Evolutionary conservation across 2,329 filamentous ascomycete genomes (phyloP).

Genomic region (Penicillium janthinellum): DNA sequence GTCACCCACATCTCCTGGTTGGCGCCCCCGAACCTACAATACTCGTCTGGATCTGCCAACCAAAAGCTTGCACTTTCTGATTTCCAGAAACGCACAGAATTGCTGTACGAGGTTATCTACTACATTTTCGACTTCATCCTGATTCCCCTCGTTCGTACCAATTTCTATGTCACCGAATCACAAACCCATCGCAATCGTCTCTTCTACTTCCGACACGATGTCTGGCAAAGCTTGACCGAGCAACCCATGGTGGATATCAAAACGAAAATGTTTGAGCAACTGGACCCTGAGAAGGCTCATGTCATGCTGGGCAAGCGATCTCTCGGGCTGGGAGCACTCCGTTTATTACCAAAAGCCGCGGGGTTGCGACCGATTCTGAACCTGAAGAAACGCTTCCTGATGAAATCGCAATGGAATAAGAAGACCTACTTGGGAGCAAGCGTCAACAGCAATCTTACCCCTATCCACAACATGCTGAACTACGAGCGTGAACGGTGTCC

Average conservation of each 20-base stretch:
- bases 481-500: conserved; percentile 69
- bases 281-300: conserved; percentile 61
- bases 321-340: conserved; percentile 76
- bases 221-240: conserved; percentile 78
- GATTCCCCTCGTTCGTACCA: conserved; percentile 80
- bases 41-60: conserved; percentile 20
- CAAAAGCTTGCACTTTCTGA: conserved; percentile 70
- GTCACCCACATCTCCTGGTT: conserved; percentile 74
- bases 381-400: conserved; percentile 65
- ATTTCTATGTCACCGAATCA: conserved; percentile 95
- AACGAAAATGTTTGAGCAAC: conserved; percentile 74
- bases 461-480: conserved; percentile 74
- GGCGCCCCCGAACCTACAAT: conserved; percentile 49
- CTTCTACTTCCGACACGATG: conserved; percentile 93
- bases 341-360: conserved; percentile 77
- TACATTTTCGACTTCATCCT: conserved; percentile 90
- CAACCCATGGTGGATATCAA: conserved; percentile 71
- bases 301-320: conserved; percentile 62
- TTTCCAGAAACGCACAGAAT: conserved; percentile 71
- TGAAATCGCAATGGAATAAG: conserved; percentile 50
- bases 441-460: conserved; percentile 71
- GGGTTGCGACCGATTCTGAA: conserved; percentile 87
- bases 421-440: conserved; percentile 57
- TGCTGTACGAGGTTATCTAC: conserved; percentile 84
- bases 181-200: conserved; percentile 75